These are phyloP conservation scores for Beauveria rudraprayagi DNA, from an alignment of 2,329 filamentous ascomycete genomes.

Conservation along the genomic window DNA sequence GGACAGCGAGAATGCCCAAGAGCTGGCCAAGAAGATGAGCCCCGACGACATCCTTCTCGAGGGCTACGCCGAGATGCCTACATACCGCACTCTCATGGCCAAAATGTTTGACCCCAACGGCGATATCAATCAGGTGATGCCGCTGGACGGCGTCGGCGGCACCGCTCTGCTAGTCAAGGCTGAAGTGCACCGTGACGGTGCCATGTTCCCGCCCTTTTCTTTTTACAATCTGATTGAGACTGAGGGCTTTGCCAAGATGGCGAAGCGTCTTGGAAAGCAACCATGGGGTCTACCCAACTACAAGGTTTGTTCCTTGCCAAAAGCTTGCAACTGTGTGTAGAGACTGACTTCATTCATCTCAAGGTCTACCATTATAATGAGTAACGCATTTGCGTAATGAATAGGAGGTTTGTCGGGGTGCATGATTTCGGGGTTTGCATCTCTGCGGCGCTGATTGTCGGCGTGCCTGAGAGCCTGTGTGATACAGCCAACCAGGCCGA, in stretches of 20 bases:
- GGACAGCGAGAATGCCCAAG: slow-evolving; percentile 72
- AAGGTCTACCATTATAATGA: slow-evolving; percentile 10
- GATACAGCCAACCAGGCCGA: not conserved
- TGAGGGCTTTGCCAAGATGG: slow-evolving; percentile 97
- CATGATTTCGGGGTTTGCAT: slow-evolving; percentile 1
- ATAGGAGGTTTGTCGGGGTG: slow-evolving; percentile 2
- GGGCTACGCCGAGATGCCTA: slow-evolving; percentile 87
- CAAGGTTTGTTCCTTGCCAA: slow-evolving; percentile 55
- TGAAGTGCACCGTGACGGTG: slow-evolving; percentile 91
- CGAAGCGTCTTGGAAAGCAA: slow-evolving; percentile 75
- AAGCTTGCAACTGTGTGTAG: not conserved
- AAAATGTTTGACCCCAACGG: slow-evolving; percentile 57
- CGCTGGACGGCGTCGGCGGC: slow-evolving; percentile 87
- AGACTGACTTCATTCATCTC: slow-evolving; percentile 13
- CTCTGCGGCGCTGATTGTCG: not conserved
- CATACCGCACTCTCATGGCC: slow-evolving; percentile 86
- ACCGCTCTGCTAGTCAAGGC: slow-evolving; percentile 91
- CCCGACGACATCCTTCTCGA: slow-evolving; percentile 89
- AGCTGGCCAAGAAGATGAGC: slow-evolving; percentile 71
- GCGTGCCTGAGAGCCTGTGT: not conserved
- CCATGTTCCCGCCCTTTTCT: slow-evolving; percentile 95
- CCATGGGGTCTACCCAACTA: slow-evolving; percentile 92
- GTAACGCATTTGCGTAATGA: slow-evolving; percentile 11
- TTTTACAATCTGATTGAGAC: slow-evolving; percentile 98
- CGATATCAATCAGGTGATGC: slow-evolving; percentile 55